These are phyloP conservation scores for Wickerhamomyces bisporus DNA, from an alignment of 805 yeast species.

Conservation along the genomic window DNA sequence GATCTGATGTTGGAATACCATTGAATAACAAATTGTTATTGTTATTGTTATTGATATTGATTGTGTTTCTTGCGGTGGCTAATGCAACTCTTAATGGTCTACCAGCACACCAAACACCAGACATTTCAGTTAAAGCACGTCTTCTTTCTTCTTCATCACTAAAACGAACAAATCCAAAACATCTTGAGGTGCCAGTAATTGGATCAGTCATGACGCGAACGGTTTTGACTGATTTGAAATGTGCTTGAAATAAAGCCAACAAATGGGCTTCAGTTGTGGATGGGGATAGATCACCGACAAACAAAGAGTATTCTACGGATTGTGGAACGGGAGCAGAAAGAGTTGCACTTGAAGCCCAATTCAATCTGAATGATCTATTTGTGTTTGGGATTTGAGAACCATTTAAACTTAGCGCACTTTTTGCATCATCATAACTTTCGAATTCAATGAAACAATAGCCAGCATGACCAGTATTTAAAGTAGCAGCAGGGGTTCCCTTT, in stretches of 20 bases:
- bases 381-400: conserved; percentile 60
- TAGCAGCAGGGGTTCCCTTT: conserved; percentile 32
- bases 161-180: conserved; percentile 79
- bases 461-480: conserved; percentile 35
- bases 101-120: conserved; percentile 77
- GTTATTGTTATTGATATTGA: conserved; percentile 2
- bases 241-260: conserved; percentile 63
- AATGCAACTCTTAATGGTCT: conserved; percentile 71
- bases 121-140: conserved; percentile 67
- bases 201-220: conserved; percentile 87
- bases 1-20: conserved; percentile 8
- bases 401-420: conserved; percentile 59
- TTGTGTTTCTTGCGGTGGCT: conserved; percentile 64
- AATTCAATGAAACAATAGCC: conserved; percentile 83
- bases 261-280: conserved; percentile 77
- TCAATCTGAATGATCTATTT: conserved; percentile 63
- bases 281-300: conserved; percentile 81
- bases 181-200: conserved; percentile 66
- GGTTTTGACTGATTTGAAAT: conserved; percentile 63
- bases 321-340: conserved; percentile 64
- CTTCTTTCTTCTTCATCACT: conserved; percentile 64
- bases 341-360: conserved; percentile 85
- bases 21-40: conserved; percentile 2
- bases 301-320: conserved; percentile 70
- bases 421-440: conserved; percentile 62